phyloP scores from a whole-genome alignment of 73 alveolate genomes.

The Symbiodinium natans region DNA sequence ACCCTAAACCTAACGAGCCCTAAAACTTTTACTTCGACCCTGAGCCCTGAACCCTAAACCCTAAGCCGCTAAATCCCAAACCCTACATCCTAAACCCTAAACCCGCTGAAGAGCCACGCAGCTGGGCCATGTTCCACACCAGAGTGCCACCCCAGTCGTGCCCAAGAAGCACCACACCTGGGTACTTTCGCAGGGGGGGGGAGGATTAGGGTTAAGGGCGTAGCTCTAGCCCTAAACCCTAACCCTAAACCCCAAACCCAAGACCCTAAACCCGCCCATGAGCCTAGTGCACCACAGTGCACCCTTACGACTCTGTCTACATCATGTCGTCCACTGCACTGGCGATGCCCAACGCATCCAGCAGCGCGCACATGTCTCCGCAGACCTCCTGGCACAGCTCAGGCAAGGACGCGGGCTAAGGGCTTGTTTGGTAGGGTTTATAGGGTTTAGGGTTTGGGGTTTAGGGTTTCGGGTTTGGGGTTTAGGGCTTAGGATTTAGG shows the following conservation, averaged over 20 bases:
- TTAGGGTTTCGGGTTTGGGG: too few species aligned
- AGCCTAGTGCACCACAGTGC: too few species aligned
- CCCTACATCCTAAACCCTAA: not conserved
- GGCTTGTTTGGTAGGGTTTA: too few species aligned
- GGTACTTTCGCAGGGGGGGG: too few species aligned
- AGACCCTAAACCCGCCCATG: not conserved
- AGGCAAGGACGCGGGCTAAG: too few species aligned
- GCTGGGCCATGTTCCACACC: not conserved
- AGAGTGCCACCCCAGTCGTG: constrained; percentile 10
- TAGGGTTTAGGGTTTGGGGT: too few species aligned
- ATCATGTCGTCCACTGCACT: not conserved
- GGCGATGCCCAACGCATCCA: not conserved
- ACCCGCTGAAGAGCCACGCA: not conserved
- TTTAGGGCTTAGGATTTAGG: not conserved
- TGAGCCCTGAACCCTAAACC: not conserved
- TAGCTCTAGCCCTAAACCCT: too few species aligned
- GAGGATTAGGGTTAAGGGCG: too few species aligned
- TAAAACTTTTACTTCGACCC: not conserved
- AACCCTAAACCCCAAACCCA: too few species aligned
- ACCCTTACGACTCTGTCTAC: too few species aligned
- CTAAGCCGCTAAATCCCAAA: too few species aligned
- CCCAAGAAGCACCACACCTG: not conserved
- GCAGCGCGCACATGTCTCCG: not conserved
- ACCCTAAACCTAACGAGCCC: too few species aligned
- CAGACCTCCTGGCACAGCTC: not conserved